Evolutionary conservation across 352 stramenopile species (phyloP).

Genomic region (Lagenidium giganteum): DNA sequence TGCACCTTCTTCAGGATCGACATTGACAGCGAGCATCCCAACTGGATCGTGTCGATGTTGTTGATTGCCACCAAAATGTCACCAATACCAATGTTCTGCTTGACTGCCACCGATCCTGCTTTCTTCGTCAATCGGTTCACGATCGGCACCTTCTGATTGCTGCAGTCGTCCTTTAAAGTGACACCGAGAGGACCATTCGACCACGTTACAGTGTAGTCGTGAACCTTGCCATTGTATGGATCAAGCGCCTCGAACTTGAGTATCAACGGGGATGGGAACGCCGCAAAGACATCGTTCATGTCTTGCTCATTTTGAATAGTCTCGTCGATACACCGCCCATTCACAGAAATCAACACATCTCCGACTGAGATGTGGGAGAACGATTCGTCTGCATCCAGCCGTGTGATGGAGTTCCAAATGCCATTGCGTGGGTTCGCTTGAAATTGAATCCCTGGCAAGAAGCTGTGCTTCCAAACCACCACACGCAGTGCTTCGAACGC

Average conservation of each 20-base stretch:
- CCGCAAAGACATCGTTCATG: constrained; percentile 66
- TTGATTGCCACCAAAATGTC: constrained; percentile 85
- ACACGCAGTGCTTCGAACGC: constrained; percentile 72
- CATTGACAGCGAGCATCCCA: constrained; percentile 84
- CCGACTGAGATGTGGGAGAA: constrained; percentile 70
- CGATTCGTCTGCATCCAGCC: constrained; percentile 75
- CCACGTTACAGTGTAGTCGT: constrained; percentile 85
- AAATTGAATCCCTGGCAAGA: constrained; percentile 67
- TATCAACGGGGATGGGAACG: constrained; percentile 70
- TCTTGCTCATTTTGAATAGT: constrained; percentile 55
- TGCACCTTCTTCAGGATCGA: constrained; percentile 88
- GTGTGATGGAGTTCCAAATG: constrained; percentile 62
- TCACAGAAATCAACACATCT: constrained; percentile 73
- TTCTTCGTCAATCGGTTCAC: constrained; percentile 87
- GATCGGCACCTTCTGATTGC: constrained; percentile 82
- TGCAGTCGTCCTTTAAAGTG: constrained; percentile 81
- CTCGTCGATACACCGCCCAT: constrained; percentile 64
- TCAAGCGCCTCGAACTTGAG: constrained; percentile 75
- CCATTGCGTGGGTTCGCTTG: constrained; percentile 27
- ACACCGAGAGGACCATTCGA: constrained; percentile 82
- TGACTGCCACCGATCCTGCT: constrained; percentile 76
- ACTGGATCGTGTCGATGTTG: constrained; percentile 87
- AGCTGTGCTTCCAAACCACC: constrained; percentile 87
- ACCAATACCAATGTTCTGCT: constrained; percentile 86
- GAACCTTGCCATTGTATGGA: constrained; percentile 57